phyloP scores from a whole-genome alignment of 2,329 filamentous ascomycete species.

The Cadophora gregata region DNA sequence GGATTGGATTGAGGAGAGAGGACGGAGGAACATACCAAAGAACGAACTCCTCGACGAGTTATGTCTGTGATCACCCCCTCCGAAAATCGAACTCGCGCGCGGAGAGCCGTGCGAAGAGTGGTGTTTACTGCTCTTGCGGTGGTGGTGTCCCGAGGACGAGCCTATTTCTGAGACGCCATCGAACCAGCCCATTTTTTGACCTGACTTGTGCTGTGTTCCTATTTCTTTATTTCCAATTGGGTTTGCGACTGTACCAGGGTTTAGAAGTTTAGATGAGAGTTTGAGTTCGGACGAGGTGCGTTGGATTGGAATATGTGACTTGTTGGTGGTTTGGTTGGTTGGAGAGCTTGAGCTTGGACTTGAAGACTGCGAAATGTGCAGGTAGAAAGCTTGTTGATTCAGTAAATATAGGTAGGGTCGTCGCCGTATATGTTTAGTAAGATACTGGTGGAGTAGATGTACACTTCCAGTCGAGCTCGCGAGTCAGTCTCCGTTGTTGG shows the following conservation, averaged over 20 bases:
- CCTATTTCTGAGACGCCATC: slow-evolving; percentile 47
- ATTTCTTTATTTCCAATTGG: neutral
- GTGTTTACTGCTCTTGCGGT: slow-evolving; percentile 21
- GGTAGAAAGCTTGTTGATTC: neutral
- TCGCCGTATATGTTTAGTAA: neutral
- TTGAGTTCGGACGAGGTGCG: too few relatives aligned
- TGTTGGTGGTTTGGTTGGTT: slow-evolving; percentile 16
- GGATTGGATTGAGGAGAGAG: slow-evolving; percentile 8
- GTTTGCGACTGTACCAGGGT: too few relatives aligned
- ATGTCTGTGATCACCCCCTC: slow-evolving; percentile 46
- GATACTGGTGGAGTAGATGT: neutral
- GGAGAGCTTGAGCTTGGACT: slow-evolving; percentile 17
- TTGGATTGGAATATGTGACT: slow-evolving; percentile 3
- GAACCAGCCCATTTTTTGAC: slow-evolving; percentile 56
- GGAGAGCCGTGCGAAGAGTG: slow-evolving; percentile 11
- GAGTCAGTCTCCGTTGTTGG: neutral
- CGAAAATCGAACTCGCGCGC: slow-evolving; percentile 47
- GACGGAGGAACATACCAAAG: slow-evolving; percentile 22
- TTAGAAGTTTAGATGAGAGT: neutral
- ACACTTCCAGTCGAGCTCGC: neutral
- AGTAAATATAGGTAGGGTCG: neutral
- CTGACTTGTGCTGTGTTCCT: slow-evolving; percentile 6
- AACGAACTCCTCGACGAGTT: slow-evolving; percentile 54
- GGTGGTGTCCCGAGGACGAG: slow-evolving; percentile 31
- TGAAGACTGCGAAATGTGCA: neutral